Evolutionary conservation across 176 grass and related monocot species (phyloP), one percentile per base, ranked within the genome.

Genomic region (Microstegium vimineum): DNA sequence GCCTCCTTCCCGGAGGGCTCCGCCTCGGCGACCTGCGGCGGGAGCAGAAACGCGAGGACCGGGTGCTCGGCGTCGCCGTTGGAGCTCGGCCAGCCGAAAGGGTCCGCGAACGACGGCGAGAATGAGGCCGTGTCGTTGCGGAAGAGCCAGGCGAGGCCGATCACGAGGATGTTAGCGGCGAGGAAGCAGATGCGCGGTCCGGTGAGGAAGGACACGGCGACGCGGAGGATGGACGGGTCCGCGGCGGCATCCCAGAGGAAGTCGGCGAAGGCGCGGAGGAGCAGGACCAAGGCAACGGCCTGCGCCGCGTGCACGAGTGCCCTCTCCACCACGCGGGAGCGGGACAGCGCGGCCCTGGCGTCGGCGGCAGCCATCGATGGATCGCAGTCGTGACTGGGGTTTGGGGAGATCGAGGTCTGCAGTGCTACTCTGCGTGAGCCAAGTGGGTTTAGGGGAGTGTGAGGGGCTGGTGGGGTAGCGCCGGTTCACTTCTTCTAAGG

Each of bases 101-200:
- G 2, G 49, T 11, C 14, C 25, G 13, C 25, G 47, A 47, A 20
- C 3, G 57, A 15, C 52, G 89, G 8, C 23, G 65, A 56, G 7
- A 47, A 11, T 5, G 37, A 30, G 59, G 81, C 77, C 9, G 22
- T 35, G 33, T 92, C 83, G 54, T 67, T 81, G 85, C 74, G 71
- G 72, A 78, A 89, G 49, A 81, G 54, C 30, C 11, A 78, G 40
- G 91, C 26, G 74, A 97, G 90, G 66, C 62, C 30, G 57, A 97
- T 14, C 83, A 97, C 78, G 86, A 92, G 88, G 75, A 61, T 78
- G 81, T 92, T 86, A 64, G 63, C 86, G 60, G 85, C 43, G 86
- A 90, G 0, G 83, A 85, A 85, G 60, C 85, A 16, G 41, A 77
- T 51, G 77, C 61, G 67, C 35, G 62, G 74, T 30, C 64, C 82